Evolutionary conservation across 228 moss, liverwort and hornwort species (phyloP), one percentile per base, ranked within the genome.

Genomic region (Sphagnum magellanicum): DNA sequence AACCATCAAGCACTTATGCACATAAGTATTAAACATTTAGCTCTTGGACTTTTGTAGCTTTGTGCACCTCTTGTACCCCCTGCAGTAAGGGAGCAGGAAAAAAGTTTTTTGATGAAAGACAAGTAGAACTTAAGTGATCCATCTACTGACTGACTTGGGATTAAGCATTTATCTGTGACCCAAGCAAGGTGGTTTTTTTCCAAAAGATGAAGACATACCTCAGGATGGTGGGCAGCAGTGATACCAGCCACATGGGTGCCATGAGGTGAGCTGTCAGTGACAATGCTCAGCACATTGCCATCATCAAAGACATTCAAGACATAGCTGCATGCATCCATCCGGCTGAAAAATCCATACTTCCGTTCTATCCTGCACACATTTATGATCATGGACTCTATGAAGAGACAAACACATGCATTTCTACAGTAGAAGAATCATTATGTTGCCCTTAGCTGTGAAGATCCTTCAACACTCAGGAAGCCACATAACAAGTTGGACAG

Each of bases 181-280:
- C 6, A 62, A 12, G 47, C 16, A 62, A 62, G 7, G 6, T 62
- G 6, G 16, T 6, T 16, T 6, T 46, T 62, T 6, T 32, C 32
- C 32, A 46, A 52, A 67, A 32, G 32, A 32, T 32, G 3, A 32
- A 32, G 32, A 32, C 32, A 32, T 32, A 94, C 96, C 97, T 91
- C 74, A 63, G 88, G 91, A 78, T 97, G 91, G 79, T 93, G 79
- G 70, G 97, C 97, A 13, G 97, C 90, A 65, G 97, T 93, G 64
- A 97, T 97, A 75, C 97, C 97, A 51, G 93, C 93, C 65, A 97
- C 97, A 75, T 97, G 97, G 50, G 97, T 97, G 53, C 93, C 97
- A 79, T 97, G 97, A 72, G 97, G 90, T 58, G 97, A 97, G 77
- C 97, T 83, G 79, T 97, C 93, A 64, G 97, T 97, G 55, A 97